A percentile compares a stretch with the other conserved stretches of the same genome.
Evolutionary conservation across 2,329 filamentous ascomycete species (phyloP).

Genomic region (Pestalotiopsis sp.): DNA sequence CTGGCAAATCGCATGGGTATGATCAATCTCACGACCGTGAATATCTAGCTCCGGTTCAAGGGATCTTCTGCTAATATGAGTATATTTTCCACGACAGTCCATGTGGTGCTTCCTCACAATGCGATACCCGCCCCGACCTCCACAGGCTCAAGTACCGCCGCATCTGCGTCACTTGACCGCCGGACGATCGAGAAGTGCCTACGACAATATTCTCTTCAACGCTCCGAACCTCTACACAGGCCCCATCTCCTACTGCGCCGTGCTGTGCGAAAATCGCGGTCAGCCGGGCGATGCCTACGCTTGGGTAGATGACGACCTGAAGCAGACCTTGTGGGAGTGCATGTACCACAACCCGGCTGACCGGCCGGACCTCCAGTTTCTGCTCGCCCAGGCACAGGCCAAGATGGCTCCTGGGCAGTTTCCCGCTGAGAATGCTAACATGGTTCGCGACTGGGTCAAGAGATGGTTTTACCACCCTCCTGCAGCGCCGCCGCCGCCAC

Average conservation of each 20-base stretch:
- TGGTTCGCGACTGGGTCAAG: neutral
- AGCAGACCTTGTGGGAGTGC: neutral
- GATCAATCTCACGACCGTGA: neutral
- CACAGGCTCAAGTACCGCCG: neutral
- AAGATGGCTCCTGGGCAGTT: neutral
- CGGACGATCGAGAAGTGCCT: neutral
- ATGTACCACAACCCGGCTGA: neutral
- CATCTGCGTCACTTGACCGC: neutral
- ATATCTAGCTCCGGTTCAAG: no score
- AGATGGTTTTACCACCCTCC: neutral
- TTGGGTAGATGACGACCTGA: neutral
- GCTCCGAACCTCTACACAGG: neutral
- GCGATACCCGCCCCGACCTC: neutral
- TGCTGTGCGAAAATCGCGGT: neutral
- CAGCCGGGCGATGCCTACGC: neutral
- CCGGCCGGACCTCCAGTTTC: neutral
- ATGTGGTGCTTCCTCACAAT: neutral
- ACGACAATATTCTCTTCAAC: neutral
- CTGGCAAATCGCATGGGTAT: conserved; percentile 1
- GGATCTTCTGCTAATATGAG: neutral
- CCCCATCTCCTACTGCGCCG: neutral
- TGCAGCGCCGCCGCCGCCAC: neutral
- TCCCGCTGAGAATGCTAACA: neutral
- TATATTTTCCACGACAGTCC: neutral
- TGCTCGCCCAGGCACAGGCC: neutral